Percentiles rank a stretch among this genome's conserved stretches.
These are phyloP conservation scores for Dentipellis sp. DNA, from an alignment of 768 basidiomycete species.

Conservation along the genomic window DNA sequence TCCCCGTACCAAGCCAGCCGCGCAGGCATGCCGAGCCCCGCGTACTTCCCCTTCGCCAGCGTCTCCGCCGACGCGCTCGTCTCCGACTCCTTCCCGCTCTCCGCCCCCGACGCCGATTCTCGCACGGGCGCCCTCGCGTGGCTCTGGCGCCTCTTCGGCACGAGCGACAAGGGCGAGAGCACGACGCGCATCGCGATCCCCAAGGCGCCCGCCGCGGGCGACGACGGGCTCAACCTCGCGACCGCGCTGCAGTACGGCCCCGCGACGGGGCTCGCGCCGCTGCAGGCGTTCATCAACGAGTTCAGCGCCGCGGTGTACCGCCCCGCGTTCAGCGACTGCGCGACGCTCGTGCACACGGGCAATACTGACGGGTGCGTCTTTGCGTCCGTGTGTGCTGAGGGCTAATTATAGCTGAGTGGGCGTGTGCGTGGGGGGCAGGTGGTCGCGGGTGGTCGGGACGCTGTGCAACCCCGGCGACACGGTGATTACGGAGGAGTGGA, in stretches of 20 bases:
- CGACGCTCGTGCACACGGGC: constrained; percentile 48
- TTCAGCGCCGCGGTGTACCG: constrained; percentile 45
- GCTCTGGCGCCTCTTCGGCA: constrained; percentile 48
- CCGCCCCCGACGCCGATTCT: constrained; percentile 13
- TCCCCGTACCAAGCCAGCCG: background rate
- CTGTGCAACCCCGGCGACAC: constrained; percentile 61
- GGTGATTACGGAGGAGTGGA: constrained; percentile 59
- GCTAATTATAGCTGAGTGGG: no score
- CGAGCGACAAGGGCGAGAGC: constrained; percentile 47
- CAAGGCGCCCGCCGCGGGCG: constrained; percentile 42
- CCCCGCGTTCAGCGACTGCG: constrained; percentile 54
- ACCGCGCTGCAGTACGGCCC: constrained; percentile 62
- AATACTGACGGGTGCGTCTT: constrained; percentile 53
- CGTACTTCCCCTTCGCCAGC: constrained; percentile 61
- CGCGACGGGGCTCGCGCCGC: constrained; percentile 42
- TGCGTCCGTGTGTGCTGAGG: constrained; percentile 23
- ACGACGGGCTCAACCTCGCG: constrained; percentile 48
- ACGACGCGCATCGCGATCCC: constrained; percentile 45
- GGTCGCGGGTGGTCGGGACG: constrained; percentile 48
- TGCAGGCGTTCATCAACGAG: constrained; percentile 47
- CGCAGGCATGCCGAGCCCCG: constrained; percentile 54
- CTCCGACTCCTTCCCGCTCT: constrained; percentile 39
- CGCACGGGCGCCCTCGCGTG: constrained; percentile 35
- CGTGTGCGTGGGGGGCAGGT: constrained; percentile 20
- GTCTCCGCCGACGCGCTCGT: constrained; percentile 46